A percentile compares a stretch with the other conserved stretches of the same genome.
phyloP scores from a whole-genome alignment of 768 basidiomycete genomes.

The Mycena kentingensis region DNA sequence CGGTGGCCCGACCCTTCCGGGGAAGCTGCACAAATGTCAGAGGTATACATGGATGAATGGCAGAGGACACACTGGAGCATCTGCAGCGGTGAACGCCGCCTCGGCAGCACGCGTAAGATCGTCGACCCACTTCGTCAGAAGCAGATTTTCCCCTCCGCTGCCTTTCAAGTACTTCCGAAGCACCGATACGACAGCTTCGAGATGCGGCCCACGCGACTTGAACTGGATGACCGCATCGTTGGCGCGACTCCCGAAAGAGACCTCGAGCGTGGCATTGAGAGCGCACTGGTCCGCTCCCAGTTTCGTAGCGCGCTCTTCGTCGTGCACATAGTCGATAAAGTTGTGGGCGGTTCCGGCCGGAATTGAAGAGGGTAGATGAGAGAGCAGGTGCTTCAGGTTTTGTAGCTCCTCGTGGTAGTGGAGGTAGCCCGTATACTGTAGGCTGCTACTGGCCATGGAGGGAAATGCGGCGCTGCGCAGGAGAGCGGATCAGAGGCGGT shows the following conservation, averaged over 20 bases:
- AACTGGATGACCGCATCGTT: not conserved
- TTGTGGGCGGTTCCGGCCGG: not conserved
- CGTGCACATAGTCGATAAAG: not conserved
- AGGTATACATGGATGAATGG: too few species aligned
- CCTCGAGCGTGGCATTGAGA: too few species aligned
- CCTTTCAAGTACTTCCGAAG: constrained; percentile 4
- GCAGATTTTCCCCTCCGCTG: constrained; percentile 1
- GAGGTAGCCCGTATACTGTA: too few species aligned
- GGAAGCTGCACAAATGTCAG: too few species aligned
- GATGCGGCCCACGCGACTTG: constrained; percentile 1
- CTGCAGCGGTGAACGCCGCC: not conserved
- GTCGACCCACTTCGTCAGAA: constrained; percentile 3
- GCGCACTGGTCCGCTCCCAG: too few species aligned
- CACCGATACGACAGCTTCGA: not conserved
- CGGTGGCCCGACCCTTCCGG: too few species aligned
- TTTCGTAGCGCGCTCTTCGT: too few species aligned
- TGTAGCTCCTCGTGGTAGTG: not conserved
- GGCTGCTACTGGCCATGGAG: too few species aligned
- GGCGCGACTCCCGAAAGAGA: too few species aligned
- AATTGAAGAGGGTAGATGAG: not conserved
- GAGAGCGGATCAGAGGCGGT: too few species aligned
- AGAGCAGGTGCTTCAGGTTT: not conserved
- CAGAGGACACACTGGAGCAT: too few species aligned
- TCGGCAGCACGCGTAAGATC: not conserved
- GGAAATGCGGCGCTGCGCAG: too few species aligned